Base-by-base conservation (phyloP, 2,329 filamentous ascomycete genomes). In the Cytospora piceicola region DNA sequence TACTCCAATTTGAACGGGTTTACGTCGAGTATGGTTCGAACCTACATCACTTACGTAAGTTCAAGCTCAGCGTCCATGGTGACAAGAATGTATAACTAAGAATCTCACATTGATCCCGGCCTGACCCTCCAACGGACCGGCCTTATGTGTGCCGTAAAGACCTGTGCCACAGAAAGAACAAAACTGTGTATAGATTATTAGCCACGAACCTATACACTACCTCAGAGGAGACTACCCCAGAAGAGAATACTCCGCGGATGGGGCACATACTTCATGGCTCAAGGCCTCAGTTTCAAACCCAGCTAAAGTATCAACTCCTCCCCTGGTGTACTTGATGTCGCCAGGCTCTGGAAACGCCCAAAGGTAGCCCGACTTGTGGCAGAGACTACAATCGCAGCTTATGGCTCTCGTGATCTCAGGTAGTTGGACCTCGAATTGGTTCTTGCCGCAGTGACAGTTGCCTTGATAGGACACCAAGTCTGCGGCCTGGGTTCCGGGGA, bases 371-470 rank as follows among this genome's bases (percentile, higher is more conserved):
- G 75, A 73, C 60, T 74, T 76, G 8, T 20, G 30, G 51, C 74
- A 76, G 12, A 73, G 67, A 14, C 60, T 66, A 58, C 74, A 76
- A 22, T 67, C 52, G 56, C 75, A 76, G 1, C 68, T 46, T 1
- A 68, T 66, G 0, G 69, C 68, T 0, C 61, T 53, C 3, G 42
- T 61, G 22, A 70, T 65, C 9, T 69, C 57, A 0, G 70, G 61
- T 1, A 71, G 17, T 1, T 62, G 30, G 4, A 75, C 24, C 32
- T 72, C 70, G 39, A 71, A 76, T 34, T 70, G 72, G 46, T 73
- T 74, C 20, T 60, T 64, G 6, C 73, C 74, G 60, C 74, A 76
- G 64, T 75, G 73, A 55, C 74, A 76, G 54, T 74, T 74, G 29
- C 73, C 73, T 22, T 65, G 63, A 22, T 69, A 65, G 17, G 36